Base-by-base conservation (phyloP, 192 early-diverging fungal genomes). In the Coemansia sp. region DNA sequence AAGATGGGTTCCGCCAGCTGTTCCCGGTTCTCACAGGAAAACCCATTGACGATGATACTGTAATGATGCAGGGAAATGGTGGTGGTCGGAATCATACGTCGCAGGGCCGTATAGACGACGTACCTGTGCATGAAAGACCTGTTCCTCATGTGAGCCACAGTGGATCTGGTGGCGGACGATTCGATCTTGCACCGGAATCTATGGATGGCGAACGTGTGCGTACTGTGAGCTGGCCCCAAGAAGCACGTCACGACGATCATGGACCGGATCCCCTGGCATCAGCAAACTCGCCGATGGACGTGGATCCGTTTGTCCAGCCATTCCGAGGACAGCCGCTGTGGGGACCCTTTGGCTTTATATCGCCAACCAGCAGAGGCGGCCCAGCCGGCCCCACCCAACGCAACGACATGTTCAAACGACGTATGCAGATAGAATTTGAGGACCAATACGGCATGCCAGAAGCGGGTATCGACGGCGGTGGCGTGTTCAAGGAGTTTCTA, bases 401-500 rank as follows among this genome's bases (percentile, higher is more conserved):
- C 42, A 69, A 83, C 78, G 90, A 48, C 34, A 85, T 28, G 69
- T 80, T 98, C 48, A 95, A 94, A 76, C 82, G 83, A 33, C 87
- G 88, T 8, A 86, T 99, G 54, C 84, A 89, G 28, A 96, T 99
- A 56, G 81, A 85, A 5, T 97, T 99, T 84, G 85, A 94, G 22
- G 90, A 91, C 64, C 86, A 89, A 59, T 90, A 90, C 63, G 94
- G 94, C 0, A 75, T 94, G 32, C 73, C 71, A 11, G 96, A 99
- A 68, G 93, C 92, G 11, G 96, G 96, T 1, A 92, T 98, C 64
- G 96, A 99, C 71, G 96, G 96, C 54, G 94, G 95, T 31, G 96
- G 96, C 36, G 89, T 99, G 11, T 99, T 99, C 72, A 99, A 99
- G 51, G 96, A 99, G 77, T 99, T 99, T 66, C 77, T 99, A 38